Percentiles rank a stretch among this genome's conserved stretches.
phyloP scores from a whole-genome alignment of 73 alveolate genomes.

The Durusdinium trenchii region DNA sequence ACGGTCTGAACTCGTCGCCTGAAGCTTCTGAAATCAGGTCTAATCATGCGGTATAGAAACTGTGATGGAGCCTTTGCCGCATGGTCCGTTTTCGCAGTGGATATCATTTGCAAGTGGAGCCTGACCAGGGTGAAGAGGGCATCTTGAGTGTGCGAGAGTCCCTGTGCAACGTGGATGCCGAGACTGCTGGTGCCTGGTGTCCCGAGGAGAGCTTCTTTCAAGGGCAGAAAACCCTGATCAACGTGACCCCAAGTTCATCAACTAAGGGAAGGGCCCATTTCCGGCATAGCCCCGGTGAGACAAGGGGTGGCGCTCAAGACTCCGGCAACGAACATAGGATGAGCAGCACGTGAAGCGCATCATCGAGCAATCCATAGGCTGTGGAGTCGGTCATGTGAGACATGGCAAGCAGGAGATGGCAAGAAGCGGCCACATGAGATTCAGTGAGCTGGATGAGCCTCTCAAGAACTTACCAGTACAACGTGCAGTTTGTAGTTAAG shows the following conservation, averaged over 20 bases:
- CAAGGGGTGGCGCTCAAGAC: no score
- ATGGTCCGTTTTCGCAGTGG: no score
- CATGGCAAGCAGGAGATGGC: neutral
- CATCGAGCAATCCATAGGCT: constrained; percentile 64
- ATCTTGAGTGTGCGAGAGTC: constrained; percentile 80
- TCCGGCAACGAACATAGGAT: constrained; percentile 27
- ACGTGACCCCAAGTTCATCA: no score
- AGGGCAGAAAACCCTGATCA: no score
- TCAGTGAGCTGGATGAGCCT: neutral
- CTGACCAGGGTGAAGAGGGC: constrained; percentile 57
- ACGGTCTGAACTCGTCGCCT: no score
- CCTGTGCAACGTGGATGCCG: constrained; percentile 87
- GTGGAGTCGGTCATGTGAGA: neutral
- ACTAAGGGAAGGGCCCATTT: no score
- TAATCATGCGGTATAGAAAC: no score
- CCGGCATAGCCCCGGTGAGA: no score
- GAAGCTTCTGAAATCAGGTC: neutral
- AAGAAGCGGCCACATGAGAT: neutral
- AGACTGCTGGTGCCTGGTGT: constrained; percentile 88
- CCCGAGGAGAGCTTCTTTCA: constrained; percentile 47
- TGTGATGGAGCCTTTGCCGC: no score
- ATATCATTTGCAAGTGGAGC: neutral
- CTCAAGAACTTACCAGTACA: neutral
- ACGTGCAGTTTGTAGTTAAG: no score
- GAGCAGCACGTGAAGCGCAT: constrained; percentile 72